Conservation (phyloP, 176 grass and related monocot species). For the Eremochloa ophiuroides region DNA sequence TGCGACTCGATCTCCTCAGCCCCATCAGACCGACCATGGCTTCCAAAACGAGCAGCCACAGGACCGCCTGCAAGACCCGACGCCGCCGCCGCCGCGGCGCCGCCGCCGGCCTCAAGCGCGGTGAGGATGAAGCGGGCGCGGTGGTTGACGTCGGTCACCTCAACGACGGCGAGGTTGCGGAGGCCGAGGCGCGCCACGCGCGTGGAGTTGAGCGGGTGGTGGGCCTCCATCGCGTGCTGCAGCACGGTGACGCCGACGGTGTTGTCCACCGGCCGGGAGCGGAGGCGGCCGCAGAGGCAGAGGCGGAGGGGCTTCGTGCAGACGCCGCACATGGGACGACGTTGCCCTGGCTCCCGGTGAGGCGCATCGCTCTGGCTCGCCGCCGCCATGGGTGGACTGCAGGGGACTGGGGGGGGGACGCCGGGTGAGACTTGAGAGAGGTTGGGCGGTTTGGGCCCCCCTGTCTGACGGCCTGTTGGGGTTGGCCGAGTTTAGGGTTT, state of each 20-base stretch:
- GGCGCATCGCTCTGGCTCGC: constrained; percentile 4
- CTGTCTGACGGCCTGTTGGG: background rate
- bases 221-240: constrained; percentile 70
- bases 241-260: constrained; percentile 71
- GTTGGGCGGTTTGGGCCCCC: background rate
- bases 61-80: constrained; percentile 14
- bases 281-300: constrained; percentile 78
- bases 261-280: constrained; percentile 56
- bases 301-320: constrained; percentile 66
- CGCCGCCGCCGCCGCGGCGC: background rate
- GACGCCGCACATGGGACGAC: constrained; percentile 52
- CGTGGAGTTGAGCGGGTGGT: constrained; percentile 84
- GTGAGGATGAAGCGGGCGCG: constrained; percentile 55
- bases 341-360: constrained; percentile 22
- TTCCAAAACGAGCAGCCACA: background rate
- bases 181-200: constrained; percentile 75
- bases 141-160: constrained; percentile 70
- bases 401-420: background rate
- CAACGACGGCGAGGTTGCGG: constrained; percentile 54
- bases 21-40: background rate
- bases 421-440: background rate
- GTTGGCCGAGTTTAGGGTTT: constrained; percentile 8
- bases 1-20: background rate
- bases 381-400: constrained; percentile 30
- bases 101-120: constrained; percentile 23